Evolutionary conservation across 768 basidiomycete genomes (phyloP).

Genomic region (Pholiota molesta): DNA sequence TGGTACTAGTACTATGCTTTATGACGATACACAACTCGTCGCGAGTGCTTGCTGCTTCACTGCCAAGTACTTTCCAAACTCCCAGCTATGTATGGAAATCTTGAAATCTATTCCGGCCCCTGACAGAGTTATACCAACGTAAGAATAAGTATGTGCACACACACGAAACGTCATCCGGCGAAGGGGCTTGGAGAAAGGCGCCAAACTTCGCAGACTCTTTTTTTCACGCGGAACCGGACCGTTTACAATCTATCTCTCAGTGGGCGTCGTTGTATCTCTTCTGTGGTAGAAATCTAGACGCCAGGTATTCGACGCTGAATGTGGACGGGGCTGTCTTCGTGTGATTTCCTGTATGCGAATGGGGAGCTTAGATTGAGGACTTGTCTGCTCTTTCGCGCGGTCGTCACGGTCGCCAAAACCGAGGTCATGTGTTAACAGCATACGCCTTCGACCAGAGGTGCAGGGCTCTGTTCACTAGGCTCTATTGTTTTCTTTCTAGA

Average conservation of each 20-base stretch:
- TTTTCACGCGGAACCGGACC: constrained; percentile 15
- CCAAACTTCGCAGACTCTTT: constrained; percentile 7
- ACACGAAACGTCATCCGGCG: constrained; percentile 7
- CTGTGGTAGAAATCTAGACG: not conserved
- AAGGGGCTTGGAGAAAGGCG: constrained; percentile 15
- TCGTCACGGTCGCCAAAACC: constrained; percentile 26
- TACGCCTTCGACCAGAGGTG: not conserved
- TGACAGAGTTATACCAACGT: not conserved
- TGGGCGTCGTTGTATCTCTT: not conserved
- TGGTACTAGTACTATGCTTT: not conserved
- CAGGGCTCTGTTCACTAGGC: constrained; percentile 1
- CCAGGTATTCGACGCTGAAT: not conserved
- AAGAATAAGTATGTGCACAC: constrained; percentile 2
- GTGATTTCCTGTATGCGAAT: constrained; percentile 14
- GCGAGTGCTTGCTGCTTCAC: not conserved
- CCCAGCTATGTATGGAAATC: not conserved
- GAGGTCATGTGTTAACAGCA: constrained; percentile 22
- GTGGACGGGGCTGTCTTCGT: constrained; percentile 8
- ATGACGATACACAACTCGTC: not conserved
- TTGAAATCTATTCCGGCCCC: constrained; percentile 6
- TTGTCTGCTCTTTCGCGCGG: constrained; percentile 24
- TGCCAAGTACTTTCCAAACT: not conserved
- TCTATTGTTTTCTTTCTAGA: constrained; percentile 2
- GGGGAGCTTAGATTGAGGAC: constrained; percentile 15
- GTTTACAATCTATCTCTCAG: not conserved